Percentiles rank a stretch among this genome's conserved stretches.
phyloP scores from a whole-genome alignment of 139 green algal species.

The Pycnococcus provasolii region DNA sequence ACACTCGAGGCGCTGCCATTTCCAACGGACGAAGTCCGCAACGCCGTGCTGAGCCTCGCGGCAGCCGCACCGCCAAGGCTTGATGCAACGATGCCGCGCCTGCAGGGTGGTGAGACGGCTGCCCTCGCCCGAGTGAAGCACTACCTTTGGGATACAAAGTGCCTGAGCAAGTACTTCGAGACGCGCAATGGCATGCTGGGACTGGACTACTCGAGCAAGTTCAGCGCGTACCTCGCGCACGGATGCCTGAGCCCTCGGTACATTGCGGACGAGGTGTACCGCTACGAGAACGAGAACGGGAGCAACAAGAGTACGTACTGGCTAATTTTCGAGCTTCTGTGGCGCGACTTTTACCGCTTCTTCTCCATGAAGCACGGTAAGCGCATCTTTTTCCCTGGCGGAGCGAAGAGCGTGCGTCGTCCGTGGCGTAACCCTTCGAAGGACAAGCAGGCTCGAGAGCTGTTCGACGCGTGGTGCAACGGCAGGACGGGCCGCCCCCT shows the following conservation, averaged over 20 bases:
- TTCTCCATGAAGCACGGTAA: slow-evolving; percentile 79
- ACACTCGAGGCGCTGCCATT: slow-evolving; percentile 33
- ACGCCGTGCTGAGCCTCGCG: too few species aligned
- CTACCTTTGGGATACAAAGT: slow-evolving; percentile 83
- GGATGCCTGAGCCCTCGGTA: slow-evolving; percentile 79
- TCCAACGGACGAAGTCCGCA: background rate
- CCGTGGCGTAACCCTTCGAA: background rate
- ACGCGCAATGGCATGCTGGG: slow-evolving; percentile 89
- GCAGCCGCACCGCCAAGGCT: background rate
- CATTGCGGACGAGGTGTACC: slow-evolving; percentile 60
- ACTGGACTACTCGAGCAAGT: slow-evolving; percentile 87
- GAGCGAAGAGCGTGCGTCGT: slow-evolving; percentile 3
- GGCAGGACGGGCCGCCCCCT: slow-evolving; percentile 81
- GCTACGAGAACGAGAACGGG: slow-evolving; percentile 66
- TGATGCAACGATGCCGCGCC: background rate
- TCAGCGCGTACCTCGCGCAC: slow-evolving; percentile 74
- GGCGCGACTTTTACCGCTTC: slow-evolving; percentile 88
- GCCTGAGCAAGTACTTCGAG: slow-evolving; percentile 53
- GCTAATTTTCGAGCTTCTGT: slow-evolving; percentile 83
- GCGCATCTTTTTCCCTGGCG: slow-evolving; percentile 67
- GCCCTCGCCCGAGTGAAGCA: slow-evolving; percentile 78
- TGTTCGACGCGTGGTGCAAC: slow-evolving; percentile 56
- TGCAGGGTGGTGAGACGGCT: slow-evolving; percentile 68
- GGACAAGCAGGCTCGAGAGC: background rate
- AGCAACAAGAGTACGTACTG: slow-evolving; percentile 92